Base-by-base conservation (phyloP, 1,139 yeast species). In the Hanseniaspora uvarum region DNA sequence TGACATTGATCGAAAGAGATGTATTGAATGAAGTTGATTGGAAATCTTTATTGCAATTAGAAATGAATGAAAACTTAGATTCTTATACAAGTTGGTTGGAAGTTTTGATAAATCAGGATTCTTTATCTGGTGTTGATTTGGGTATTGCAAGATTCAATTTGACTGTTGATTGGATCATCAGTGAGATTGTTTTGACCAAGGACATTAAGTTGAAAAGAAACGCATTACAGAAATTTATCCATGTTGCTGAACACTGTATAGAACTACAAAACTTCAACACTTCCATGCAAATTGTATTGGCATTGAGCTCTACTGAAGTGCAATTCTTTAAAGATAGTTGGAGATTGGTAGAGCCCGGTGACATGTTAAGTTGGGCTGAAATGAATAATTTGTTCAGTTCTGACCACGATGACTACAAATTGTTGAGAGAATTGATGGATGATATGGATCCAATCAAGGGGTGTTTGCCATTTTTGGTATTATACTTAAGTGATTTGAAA, bases 31-130 rank as follows among this genome's bases (percentile, higher is more conserved):
- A 87, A 61, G 77, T 92, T 46, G 97, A 89, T 66, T 89, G 97
- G 97, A 83, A 82, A 63, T 96, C 87, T 61, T 73, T 89, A 53
- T 75, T 89, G 54, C 94, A 87, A 61, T 70, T 86, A 59, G 76
- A 80, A 56, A 85, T 95, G 88, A 78, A 78, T 58, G 77, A 78
- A 57, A 79, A 80, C 43, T 70, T 85, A 46, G 76, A 75, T 1
- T 83, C 89, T 0, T 82, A 82, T n/a, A 82, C 81, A 59, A 84
- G 94, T 63, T 92, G 98, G 98, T 70, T 88, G 30, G 85, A 82
- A 60, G 75, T 86, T 37, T 71, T 89, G 50, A 78, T 83, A 1
- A 79, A 80, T 59, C 80, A 80, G 54, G 77, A 76, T 56, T 67
- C 69, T 21, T 71, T 79, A 56, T 77, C 81, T 33, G 96, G 96